A percentile compares a stretch with the other conserved stretches of the same genome.
phyloP scores from a whole-genome alignment of 106 monocot species.

The Allium fistulosum region DNA sequence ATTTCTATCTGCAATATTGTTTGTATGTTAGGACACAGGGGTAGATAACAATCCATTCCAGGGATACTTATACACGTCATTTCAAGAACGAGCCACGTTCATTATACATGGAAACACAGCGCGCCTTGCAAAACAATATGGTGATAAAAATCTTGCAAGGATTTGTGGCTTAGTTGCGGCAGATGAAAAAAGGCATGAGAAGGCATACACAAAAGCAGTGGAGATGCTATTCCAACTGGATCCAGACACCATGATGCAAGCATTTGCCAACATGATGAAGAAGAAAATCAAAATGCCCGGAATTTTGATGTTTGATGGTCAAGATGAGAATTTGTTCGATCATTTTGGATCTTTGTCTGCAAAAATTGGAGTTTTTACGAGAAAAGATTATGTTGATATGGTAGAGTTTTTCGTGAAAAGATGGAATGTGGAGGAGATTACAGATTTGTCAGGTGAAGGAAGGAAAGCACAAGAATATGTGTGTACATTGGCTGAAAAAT shows the following conservation, averaged over 20 bases:
- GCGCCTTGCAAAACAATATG: constrained; percentile 44
- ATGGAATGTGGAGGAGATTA: constrained; percentile 38
- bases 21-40: constrained; percentile 35
- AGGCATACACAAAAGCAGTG: constrained; percentile 54
- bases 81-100: constrained; percentile 63
- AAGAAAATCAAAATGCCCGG: constrained; percentile 64
- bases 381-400: constrained; percentile 52
- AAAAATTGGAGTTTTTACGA: constrained; percentile 38
- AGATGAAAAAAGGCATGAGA: constrained; percentile 62
- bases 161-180: constrained; percentile 49
- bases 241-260: constrained; percentile 40
- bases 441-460: constrained; percentile 22
- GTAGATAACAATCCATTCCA: constrained; percentile 58
- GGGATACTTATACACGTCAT: constrained; percentile 56
- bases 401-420: constrained; percentile 44
- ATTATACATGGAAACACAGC: constrained; percentile 65
- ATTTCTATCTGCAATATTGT: not conserved
- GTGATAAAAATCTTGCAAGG: constrained; percentile 45
- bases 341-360: constrained; percentile 41
- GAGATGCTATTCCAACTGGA: constrained; percentile 60
- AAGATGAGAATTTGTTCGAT: constrained; percentile 42
- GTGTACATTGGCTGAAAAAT: constrained; percentile 14
- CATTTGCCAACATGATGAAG: constrained; percentile 59
- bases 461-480: constrained; percentile 28
- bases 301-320: constrained; percentile 49